A percentile compares a stretch with the other conserved stretches of the same genome.
Conservation (phyloP, 129 eudicot species). For the Chrysanthemum seticuspe region DNA sequence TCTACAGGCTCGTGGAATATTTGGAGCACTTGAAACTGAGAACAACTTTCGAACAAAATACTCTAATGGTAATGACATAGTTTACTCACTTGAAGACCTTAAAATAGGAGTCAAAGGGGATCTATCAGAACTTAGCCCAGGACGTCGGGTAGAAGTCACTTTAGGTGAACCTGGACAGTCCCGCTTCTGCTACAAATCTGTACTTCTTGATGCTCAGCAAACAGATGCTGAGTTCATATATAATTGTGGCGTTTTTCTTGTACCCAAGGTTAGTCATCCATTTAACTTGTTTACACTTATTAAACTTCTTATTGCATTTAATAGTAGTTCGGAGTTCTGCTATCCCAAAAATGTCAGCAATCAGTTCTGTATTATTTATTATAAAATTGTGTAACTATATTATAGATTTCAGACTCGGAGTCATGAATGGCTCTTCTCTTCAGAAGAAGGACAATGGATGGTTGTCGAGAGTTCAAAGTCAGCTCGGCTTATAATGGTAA, state of each 20-base stretch:
- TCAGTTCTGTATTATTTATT: not conserved
- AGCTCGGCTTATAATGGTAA: constrained; percentile 88
- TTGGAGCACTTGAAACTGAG: constrained; percentile 72
- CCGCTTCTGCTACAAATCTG: constrained; percentile 61
- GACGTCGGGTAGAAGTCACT: constrained; percentile 61
- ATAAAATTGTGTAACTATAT: constrained; percentile 40
- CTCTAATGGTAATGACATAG: constrained; percentile 50
- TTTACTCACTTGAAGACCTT: constrained; percentile 75
- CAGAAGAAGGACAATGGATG: constrained; percentile 98
- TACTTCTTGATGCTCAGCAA: constrained; percentile 79
- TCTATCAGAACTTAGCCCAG: constrained; percentile 64
- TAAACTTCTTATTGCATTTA: not conserved
- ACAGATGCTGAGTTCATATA: constrained; percentile 53
- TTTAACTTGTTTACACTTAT: constrained; percentile 11
- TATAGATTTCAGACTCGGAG: constrained; percentile 73
- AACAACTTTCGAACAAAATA: constrained; percentile 48
- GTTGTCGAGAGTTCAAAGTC: constrained; percentile 85
- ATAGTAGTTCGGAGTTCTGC: not conserved
- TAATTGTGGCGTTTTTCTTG: constrained; percentile 81
- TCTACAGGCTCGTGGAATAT: constrained; percentile 63
- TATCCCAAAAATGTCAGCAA: constrained; percentile 4
- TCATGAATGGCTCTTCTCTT: constrained; percentile 88
- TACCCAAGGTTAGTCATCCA: constrained; percentile 61
- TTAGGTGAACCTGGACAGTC: constrained; percentile 75
- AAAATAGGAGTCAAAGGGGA: constrained; percentile 74